These are phyloP conservation scores for Corylus heterophylla DNA, from an alignment of 306 rosid species.

Conservation along the genomic window DNA sequence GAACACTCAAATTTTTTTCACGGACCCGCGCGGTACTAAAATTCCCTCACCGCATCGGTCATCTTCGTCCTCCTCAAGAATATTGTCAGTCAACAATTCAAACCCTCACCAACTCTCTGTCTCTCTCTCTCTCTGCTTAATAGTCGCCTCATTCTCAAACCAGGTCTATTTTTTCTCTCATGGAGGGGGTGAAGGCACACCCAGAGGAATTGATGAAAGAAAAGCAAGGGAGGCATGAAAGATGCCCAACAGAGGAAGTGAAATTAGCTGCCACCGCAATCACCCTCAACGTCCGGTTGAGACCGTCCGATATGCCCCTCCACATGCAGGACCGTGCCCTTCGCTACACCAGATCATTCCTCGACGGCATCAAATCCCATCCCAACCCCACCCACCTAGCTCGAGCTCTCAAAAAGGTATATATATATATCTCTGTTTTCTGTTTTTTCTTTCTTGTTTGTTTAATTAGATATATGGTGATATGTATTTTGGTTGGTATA, in stretches of 20 bases:
- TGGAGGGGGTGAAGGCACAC: conserved; percentile 22
- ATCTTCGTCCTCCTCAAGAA: background rate
- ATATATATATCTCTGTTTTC: background rate
- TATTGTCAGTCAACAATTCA: background rate
- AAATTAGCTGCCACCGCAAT: conserved; percentile 58
- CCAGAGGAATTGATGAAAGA: conserved; percentile 14
- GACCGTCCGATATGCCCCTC: conserved; percentile 62
- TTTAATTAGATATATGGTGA: too few species aligned
- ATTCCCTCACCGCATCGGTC: background rate
- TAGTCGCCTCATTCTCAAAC: background rate
- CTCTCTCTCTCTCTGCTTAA: background rate
- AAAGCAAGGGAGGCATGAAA: conserved; percentile 22
- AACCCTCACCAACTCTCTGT: background rate
- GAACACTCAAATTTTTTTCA: background rate
- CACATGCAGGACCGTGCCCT: conserved; percentile 64
- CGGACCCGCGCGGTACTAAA: background rate
- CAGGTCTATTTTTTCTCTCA: background rate
- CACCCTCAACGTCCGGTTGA: conserved; percentile 51
- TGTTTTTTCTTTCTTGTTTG: background rate
- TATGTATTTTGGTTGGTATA: background rate
- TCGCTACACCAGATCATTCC: conserved; percentile 44
- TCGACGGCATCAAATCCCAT: conserved; percentile 27
- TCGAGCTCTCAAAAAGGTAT: conserved; percentile 63
- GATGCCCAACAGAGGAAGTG: conserved; percentile 22
- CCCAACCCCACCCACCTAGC: conserved; percentile 56